Conservation (phyloP, 768 basidiomycete genomes). For the Calocera viscosa region DNA sequence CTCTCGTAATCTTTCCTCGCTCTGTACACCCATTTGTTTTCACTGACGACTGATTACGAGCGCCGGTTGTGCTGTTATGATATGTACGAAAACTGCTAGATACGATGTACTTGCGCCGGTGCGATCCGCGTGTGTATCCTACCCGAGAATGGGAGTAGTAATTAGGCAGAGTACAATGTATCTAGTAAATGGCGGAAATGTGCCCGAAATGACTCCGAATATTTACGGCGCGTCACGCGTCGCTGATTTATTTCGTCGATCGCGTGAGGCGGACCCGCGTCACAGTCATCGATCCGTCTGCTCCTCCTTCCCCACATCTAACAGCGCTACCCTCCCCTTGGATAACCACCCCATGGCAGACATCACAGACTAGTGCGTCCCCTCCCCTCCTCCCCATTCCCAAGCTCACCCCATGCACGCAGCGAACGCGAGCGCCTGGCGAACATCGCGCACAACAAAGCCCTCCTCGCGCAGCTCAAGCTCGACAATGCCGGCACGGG, state of each 20-base stretch:
- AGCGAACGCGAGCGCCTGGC: conserved; percentile 64
- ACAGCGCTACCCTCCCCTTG: background rate
- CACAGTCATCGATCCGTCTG: background rate
- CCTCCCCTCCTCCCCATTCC: background rate
- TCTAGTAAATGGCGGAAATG: background rate
- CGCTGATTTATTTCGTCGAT: conserved; percentile 3
- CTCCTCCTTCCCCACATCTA: background rate
- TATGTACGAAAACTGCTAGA: background rate
- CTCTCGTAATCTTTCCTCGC: background rate
- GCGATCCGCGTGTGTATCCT: background rate
- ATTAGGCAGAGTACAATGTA: conserved; percentile 1
- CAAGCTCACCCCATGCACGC: background rate
- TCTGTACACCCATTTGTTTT: background rate
- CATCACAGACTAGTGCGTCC: background rate
- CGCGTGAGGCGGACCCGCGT: background rate
- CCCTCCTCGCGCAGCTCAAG: conserved; percentile 57
- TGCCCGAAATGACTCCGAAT: background rate
- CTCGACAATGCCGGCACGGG: conserved; percentile 23
- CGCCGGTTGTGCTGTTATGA: background rate
- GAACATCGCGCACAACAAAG: conserved; percentile 70
- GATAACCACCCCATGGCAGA: background rate
- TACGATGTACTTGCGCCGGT: background rate
- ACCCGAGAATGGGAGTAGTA: too few relatives aligned
- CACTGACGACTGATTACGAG: background rate
- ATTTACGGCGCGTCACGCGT: conserved; percentile 9